These are phyloP conservation scores for Colletotrichum lentis DNA, from an alignment of 2,329 filamentous ascomycete species.

Conservation along the genomic window DNA sequence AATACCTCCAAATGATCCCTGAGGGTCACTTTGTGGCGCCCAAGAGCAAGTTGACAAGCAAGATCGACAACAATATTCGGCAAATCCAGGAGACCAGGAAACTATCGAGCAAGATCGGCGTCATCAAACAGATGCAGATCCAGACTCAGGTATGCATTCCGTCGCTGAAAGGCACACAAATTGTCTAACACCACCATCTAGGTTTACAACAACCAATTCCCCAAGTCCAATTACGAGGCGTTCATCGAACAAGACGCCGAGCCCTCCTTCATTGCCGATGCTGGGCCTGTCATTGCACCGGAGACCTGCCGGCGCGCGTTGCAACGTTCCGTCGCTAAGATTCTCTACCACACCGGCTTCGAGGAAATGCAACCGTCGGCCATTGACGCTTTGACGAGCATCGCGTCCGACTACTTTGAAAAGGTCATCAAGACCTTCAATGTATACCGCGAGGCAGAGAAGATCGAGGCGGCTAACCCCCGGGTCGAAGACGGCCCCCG, in stretches of 20 bases:
- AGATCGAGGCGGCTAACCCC: slow-evolving; percentile 64
- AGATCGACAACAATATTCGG: slow-evolving; percentile 88
- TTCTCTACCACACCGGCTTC: slow-evolving; percentile 95
- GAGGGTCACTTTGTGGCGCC: slow-evolving; percentile 79
- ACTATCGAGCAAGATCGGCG: slow-evolving; percentile 92
- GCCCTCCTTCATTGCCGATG: slow-evolving; percentile 87
- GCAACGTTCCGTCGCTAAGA: slow-evolving; percentile 89
- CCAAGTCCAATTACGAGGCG: slow-evolving; percentile 90
- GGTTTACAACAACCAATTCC: slow-evolving; percentile 98
- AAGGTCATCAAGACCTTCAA: slow-evolving; percentile 84
- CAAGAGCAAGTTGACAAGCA: slow-evolving; percentile 75
- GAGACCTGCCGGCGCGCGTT: slow-evolving; percentile 84
- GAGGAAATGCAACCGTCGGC: slow-evolving; percentile 97
- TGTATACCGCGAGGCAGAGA: slow-evolving; percentile 83
- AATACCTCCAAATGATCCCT: slow-evolving; percentile 81
- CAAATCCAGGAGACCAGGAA: slow-evolving; percentile 98
- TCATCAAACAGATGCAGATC: slow-evolving; percentile 99
- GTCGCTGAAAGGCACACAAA: not conserved
- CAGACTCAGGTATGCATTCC: slow-evolving; percentile 79
- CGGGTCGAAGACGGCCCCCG: slow-evolving; percentile 53
- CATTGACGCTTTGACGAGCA: slow-evolving; percentile 86
- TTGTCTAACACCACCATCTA: slow-evolving; percentile 48
- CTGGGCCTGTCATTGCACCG: slow-evolving; percentile 86
- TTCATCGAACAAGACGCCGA: slow-evolving; percentile 88
- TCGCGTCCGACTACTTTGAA: slow-evolving; percentile 87